Evolutionary conservation across 345 rosid species (phyloP).

Genomic region (Citrus inodora): DNA sequence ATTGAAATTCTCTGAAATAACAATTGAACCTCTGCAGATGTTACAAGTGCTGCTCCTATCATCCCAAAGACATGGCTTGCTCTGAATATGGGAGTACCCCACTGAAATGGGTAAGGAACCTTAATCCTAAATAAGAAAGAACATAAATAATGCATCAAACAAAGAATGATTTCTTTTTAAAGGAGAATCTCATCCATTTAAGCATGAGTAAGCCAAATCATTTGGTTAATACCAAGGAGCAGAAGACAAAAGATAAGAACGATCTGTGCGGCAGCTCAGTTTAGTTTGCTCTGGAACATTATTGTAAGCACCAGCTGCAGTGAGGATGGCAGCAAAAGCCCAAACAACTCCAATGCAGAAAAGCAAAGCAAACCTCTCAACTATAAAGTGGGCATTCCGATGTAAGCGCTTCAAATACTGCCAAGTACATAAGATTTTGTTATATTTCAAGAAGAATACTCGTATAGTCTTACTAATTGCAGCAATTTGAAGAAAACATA

Average conservation of each 20-base stretch:
- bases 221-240: conserved; percentile 66
- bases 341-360: conserved; percentile 74
- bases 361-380: conserved; percentile 89
- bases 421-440: conserved; percentile 4
- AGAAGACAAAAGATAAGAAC: conserved; percentile 63
- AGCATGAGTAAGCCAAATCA: conserved; percentile 11
- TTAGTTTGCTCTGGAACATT: conserved; percentile 54
- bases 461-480: background rate
- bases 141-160: background rate
- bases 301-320: conserved; percentile 92
- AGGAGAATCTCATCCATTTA: background rate
- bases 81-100: conserved; percentile 94
- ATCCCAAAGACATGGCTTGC: conserved; percentile 96
- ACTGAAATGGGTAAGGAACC: conserved; percentile 91
- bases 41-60: conserved; percentile 90
- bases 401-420: conserved; percentile 64
- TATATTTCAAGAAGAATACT: background rate
- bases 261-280: conserved; percentile 78
- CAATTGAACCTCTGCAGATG: conserved; percentile 77
- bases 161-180: background rate
- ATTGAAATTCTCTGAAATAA: background rate
- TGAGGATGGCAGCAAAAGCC: conserved; percentile 93
- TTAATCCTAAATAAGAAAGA: conserved; percentile 59
- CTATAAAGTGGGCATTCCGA: conserved; percentile 24
- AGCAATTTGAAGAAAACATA: background rate